These are phyloP conservation scores for Aspergillus sp. DNA, from an alignment of 2,329 filamentous ascomycete species.

Conservation along the genomic window DNA sequence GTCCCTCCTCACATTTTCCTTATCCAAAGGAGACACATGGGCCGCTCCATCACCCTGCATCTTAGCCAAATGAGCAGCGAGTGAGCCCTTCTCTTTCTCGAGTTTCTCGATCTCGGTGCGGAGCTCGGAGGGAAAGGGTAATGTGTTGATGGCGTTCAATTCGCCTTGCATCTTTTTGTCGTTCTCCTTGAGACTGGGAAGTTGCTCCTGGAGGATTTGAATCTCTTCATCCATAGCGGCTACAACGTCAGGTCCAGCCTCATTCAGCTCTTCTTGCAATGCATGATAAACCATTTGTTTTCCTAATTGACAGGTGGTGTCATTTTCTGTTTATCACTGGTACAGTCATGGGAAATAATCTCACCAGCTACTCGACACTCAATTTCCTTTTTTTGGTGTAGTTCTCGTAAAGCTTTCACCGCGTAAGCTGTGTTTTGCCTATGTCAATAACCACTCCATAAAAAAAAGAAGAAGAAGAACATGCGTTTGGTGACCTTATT, in stretches of 20 bases:
- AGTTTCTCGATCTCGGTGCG: constrained; percentile 44
- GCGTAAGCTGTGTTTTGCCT: constrained; percentile 47
- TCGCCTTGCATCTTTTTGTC: constrained; percentile 52
- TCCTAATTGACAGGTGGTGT: constrained; percentile 39
- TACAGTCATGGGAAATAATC: constrained; percentile 4
- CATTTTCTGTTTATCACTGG: not conserved
- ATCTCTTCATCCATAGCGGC: constrained; percentile 52
- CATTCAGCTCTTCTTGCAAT: constrained; percentile 51
- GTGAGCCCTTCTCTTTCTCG: constrained; percentile 44
- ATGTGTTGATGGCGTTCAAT: constrained; percentile 47
- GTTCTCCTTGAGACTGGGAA: constrained; percentile 44
- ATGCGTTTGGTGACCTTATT: constrained; percentile 59
- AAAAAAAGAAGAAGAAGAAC: not conserved
- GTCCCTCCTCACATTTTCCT: constrained; percentile 46
- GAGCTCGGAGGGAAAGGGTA: constrained; percentile 54
- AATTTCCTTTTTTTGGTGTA: constrained; percentile 61
- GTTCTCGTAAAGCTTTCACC: constrained; percentile 61
- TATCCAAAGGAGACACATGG: constrained; percentile 51
- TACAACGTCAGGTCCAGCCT: constrained; percentile 50
- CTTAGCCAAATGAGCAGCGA: constrained; percentile 41
- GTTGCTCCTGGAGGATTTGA: constrained; percentile 45
- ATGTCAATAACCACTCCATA: not conserved
- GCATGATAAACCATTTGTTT: constrained; percentile 64
- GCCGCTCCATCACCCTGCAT: constrained; percentile 40
- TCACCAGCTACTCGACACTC: constrained; percentile 56